phyloP scores from a whole-genome alignment of 805 yeast species.

The Zygosaccharomyces kombuchaensis region DNA sequence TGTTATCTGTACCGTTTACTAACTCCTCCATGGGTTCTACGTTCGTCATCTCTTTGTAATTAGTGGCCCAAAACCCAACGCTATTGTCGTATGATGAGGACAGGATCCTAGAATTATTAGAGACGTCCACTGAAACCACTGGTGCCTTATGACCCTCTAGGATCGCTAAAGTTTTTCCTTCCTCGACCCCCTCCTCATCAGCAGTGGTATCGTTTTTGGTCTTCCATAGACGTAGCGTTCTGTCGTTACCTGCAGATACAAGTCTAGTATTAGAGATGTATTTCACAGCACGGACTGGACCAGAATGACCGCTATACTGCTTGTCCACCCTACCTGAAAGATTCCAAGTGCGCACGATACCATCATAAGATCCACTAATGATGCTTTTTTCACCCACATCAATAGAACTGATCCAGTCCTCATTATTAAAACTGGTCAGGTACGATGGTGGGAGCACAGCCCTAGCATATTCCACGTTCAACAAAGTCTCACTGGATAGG shows the following conservation, averaged over 20 bases:
- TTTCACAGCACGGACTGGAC: constrained; percentile 75
- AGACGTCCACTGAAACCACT: constrained; percentile 70
- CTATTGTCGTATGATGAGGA: constrained; percentile 82
- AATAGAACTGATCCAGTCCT: constrained; percentile 88
- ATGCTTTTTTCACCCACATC: constrained; percentile 46
- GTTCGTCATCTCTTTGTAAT: constrained; percentile 74
- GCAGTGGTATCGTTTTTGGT: constrained; percentile 41
- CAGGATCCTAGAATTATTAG: constrained; percentile 55
- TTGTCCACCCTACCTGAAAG: constrained; percentile 73
- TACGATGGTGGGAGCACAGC: constrained; percentile 93
- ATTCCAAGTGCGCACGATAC: constrained; percentile 86
- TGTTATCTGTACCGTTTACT: constrained; percentile 36
- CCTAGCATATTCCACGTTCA: constrained; percentile 84
- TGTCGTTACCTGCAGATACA: constrained; percentile 84
- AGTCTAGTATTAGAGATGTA: constrained; percentile 74
- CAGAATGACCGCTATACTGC: constrained; percentile 84
- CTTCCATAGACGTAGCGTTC: constrained; percentile 86
- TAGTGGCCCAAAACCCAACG: constrained; percentile 86
- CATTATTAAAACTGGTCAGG: constrained; percentile 81
- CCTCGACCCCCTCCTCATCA: constrained; percentile 48
- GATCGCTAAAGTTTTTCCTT: constrained; percentile 76
- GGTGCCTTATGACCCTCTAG: constrained; percentile 88
- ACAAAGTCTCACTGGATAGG: constrained; percentile 71
- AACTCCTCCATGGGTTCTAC: constrained; percentile 47
- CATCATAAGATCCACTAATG: constrained; percentile 89